phyloP scores from a whole-genome alignment of 768 basidiomycete species.

The Lactarius akahatsu region DNA sequence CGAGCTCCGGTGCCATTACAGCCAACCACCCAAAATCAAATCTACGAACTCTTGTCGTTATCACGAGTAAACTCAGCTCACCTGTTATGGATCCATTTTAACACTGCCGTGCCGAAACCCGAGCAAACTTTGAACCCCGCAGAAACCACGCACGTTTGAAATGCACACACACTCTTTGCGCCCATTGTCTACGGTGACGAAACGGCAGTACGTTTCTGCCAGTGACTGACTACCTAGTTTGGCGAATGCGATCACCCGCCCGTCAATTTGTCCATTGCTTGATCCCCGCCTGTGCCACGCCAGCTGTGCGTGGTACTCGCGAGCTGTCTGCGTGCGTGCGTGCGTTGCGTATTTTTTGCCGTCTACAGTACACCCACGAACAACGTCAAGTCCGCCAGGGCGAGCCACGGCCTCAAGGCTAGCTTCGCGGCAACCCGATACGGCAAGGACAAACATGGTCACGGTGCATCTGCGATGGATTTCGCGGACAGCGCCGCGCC shows the following conservation, averaged over 20 bases:
- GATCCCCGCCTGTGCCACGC: not conserved
- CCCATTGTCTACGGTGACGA: not conserved
- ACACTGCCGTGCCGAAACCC: not conserved
- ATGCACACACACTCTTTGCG: not conserved
- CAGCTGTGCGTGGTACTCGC: not conserved
- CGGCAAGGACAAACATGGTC: not conserved
- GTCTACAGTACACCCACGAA: not conserved
- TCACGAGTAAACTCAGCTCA: not conserved
- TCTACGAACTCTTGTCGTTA: not conserved
- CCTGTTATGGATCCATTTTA: not conserved
- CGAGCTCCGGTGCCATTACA: not conserved
- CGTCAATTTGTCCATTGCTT: not conserved
- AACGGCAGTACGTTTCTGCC: not conserved
- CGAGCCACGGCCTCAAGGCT: not conserved
- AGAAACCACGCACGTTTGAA: not conserved
- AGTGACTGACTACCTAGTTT: not conserved
- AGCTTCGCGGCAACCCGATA: not conserved
- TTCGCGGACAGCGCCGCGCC: conserved; percentile 19
- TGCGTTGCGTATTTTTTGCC: not conserved
- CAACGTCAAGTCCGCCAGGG: not conserved
- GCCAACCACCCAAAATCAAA: not conserved
- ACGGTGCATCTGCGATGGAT: not conserved
- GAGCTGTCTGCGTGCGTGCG: not conserved
- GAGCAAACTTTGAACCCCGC: not conserved
- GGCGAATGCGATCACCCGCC: not conserved